phyloP scores from a whole-genome alignment of 2,329 filamentous ascomycete genomes.

The Dothideomycetidae sp. region DNA sequence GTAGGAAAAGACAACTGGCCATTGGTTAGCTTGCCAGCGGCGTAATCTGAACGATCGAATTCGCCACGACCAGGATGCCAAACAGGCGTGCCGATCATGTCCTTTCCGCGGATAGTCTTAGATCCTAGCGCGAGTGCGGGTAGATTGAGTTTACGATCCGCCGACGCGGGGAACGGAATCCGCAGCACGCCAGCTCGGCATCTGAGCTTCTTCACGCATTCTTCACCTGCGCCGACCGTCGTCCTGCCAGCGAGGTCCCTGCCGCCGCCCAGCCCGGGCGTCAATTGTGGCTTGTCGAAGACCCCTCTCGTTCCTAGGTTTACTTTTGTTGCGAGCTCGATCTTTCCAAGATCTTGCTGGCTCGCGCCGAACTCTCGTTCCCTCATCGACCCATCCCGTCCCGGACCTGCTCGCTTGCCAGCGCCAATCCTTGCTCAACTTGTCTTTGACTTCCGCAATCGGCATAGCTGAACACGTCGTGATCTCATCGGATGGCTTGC shows the following conservation, averaged over 20 bases:
- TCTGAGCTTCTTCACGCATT: no score
- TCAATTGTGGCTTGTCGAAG: no score
- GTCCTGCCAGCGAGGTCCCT: no score
- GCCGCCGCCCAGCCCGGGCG: no score
- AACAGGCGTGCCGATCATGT: slow-evolving; percentile 8
- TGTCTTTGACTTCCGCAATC: not conserved
- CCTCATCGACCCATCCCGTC: not conserved
- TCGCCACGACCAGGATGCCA: no score
- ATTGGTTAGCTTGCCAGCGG: no score
- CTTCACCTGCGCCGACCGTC: no score
- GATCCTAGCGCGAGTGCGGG: slow-evolving; percentile 7
- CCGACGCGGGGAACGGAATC: slow-evolving; percentile 1
- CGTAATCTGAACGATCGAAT: no score
- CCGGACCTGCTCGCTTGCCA: not conserved
- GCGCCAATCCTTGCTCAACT: not conserved
- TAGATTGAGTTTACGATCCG: slow-evolving; percentile 10
- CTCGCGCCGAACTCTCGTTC: not conserved
- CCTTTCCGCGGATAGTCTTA: no score
- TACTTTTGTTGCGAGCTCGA: not conserved
- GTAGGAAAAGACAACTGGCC: no score
- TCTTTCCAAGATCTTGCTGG: not conserved
- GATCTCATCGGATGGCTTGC: not conserved
- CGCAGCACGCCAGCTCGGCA: no score
- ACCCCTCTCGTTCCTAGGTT: not conserved
- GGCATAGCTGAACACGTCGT: not conserved